A percentile compares a stretch with the other conserved stretches of the same genome.
These are phyloP conservation scores for Citrullus mucosospermus DNA, from an alignment of 306 rosid genomes.

Conservation along the genomic window DNA sequence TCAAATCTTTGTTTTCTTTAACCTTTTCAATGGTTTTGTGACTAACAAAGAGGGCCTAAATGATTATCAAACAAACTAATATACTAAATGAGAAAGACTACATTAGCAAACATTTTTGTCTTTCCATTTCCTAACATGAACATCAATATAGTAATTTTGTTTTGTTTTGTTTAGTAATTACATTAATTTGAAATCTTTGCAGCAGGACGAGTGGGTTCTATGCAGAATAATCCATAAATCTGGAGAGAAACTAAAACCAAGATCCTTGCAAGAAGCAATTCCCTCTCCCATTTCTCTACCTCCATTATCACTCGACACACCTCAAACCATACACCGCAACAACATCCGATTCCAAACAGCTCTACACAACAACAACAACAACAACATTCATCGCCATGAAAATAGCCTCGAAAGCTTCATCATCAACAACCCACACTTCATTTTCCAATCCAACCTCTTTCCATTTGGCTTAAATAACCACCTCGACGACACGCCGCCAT, in stretches of 20 bases:
- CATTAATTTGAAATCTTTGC: not conserved
- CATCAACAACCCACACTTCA: not conserved
- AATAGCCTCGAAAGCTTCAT: not conserved
- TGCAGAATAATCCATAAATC: slow-evolving; percentile 13
- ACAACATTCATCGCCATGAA: not conserved
- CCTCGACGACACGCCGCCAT: not conserved
- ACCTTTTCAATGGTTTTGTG: too few species aligned
- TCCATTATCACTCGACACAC: not conserved
- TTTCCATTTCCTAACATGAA: too few species aligned
- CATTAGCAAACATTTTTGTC: too few species aligned
- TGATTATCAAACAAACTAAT: too few species aligned
- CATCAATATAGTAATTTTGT: too few species aligned
- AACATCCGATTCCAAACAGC: not conserved
- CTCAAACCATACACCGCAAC: not conserved
- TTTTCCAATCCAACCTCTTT: not conserved
- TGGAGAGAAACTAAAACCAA: not conserved
- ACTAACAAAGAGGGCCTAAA: too few species aligned
- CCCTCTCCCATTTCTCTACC: slow-evolving; percentile 2
- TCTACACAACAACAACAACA: not conserved
- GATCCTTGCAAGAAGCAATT: not conserved
- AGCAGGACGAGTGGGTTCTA: slow-evolving; percentile 12
- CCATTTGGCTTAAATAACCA: not conserved
- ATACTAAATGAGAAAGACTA: too few species aligned
- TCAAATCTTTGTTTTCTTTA: too few species aligned
- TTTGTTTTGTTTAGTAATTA: not conserved